These are phyloP conservation scores for Cyberlindnera galapagoensis DNA, from an alignment of 805 yeast genomes.

Conservation along the genomic window DNA sequence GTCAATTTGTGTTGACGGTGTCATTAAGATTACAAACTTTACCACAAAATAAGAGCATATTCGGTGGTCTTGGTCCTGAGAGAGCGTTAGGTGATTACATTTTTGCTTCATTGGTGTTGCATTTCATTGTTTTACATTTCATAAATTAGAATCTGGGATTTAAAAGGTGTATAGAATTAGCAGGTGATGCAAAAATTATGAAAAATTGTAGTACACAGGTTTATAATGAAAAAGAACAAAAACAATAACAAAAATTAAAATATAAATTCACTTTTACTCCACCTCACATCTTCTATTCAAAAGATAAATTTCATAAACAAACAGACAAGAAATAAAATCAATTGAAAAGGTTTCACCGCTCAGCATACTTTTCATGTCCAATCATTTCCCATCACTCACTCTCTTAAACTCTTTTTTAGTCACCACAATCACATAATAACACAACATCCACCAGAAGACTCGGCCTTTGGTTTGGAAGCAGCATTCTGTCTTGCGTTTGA, in stretches of 20 bases:
- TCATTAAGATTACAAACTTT: conserved; percentile 71
- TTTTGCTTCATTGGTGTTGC: conserved; percentile 81
- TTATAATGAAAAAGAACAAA: too few species aligned
- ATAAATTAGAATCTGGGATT: conserved; percentile 53
- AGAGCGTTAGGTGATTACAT: conserved; percentile 84
- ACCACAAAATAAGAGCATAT: conserved; percentile 30
- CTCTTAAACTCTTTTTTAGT: too few species aligned
- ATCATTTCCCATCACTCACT: too few species aligned
- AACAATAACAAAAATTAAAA: too few species aligned
- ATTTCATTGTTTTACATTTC: conserved; percentile 85
- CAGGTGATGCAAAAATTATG: too few species aligned
- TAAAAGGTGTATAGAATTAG: neutral
- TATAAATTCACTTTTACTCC: too few species aligned
- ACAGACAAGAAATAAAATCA: too few species aligned
- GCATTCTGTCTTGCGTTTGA: neutral
- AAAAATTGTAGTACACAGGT: too few species aligned
- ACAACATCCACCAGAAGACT: conserved; percentile 32
- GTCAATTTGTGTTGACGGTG: conserved; percentile 88
- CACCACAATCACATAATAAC: conserved; percentile 16
- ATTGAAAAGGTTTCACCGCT: too few species aligned
- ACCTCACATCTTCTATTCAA: too few species aligned
- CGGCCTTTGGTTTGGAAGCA: conserved; percentile 3
- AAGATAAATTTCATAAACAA: too few species aligned
- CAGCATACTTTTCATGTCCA: too few species aligned
- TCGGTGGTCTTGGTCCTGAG: conserved; percentile 38